Percentiles rank a stretch among this genome's conserved stretches.
phyloP scores from a whole-genome alignment of 768 basidiomycete species.

The Boletus edulis region DNA sequence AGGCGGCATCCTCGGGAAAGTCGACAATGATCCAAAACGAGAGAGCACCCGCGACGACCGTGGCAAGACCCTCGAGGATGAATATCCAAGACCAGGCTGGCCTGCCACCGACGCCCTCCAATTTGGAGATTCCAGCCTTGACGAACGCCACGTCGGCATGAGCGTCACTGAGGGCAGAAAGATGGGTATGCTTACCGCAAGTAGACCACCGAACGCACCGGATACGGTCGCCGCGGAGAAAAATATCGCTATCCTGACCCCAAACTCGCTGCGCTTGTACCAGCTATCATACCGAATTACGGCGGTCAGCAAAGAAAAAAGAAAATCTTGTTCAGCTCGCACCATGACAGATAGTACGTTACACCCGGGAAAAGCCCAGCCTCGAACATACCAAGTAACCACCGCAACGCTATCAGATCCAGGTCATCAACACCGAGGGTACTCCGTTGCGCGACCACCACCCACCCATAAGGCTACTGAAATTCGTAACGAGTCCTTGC shows the following conservation, averaged over 20 bases:
- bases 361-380: constrained; percentile 45
- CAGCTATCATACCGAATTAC: constrained; percentile 34
- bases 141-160: neutral
- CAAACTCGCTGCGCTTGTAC: constrained; percentile 75
- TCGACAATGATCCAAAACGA: constrained; percentile 82
- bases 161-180: neutral
- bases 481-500: constrained; percentile 70
- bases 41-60: constrained; percentile 58
- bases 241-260: constrained; percentile 61
- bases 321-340: constrained; percentile 13
- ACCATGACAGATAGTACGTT: constrained; percentile 74
- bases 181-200: constrained; percentile 46
- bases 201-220: constrained; percentile 78
- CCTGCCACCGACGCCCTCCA: constrained; percentile 69
- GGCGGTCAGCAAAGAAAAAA: constrained; percentile 37
- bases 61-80: constrained; percentile 68
- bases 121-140: constrained; percentile 62
- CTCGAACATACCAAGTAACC: constrained; percentile 73
- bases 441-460: neutral
- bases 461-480: constrained; percentile 64
- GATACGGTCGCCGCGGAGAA: constrained; percentile 78
- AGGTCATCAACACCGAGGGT: neutral
- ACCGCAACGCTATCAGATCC: constrained; percentile 52
- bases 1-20: constrained; percentile 79
- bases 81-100: constrained; percentile 73